phyloP scores from a whole-genome alignment of 2,329 filamentous ascomycete genomes.

The Xylariaceae sp. region DNA sequence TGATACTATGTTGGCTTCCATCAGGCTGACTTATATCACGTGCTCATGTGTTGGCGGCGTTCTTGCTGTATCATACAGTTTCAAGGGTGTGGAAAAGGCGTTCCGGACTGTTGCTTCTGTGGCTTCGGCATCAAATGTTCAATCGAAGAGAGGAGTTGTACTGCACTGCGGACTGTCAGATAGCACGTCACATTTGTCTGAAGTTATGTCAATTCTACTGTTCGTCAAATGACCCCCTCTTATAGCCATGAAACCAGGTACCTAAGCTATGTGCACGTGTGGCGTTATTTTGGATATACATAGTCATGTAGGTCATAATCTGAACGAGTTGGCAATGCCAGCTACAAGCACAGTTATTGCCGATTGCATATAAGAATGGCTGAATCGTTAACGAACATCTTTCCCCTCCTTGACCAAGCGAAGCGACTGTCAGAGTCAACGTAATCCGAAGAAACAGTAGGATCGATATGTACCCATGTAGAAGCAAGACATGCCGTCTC shows the following conservation, averaged over 20 bases:
- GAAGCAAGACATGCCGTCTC: too few relatives aligned
- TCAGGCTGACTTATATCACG: slow-evolving; percentile 17
- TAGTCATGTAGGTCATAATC: too few relatives aligned
- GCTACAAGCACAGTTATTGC: too few relatives aligned
- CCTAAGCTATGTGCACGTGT: background rate
- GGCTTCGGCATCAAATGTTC: slow-evolving; percentile 11
- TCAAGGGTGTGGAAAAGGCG: slow-evolving; percentile 28
- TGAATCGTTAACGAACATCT: too few relatives aligned
- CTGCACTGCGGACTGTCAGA: slow-evolving; percentile 11
- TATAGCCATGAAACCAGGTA: background rate
- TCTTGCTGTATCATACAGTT: slow-evolving; percentile 30
- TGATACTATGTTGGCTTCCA: slow-evolving; percentile 26
- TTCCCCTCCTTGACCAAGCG: too few relatives aligned
- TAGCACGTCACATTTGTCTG: slow-evolving; percentile 13
- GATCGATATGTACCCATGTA: too few relatives aligned
- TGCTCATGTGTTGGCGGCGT: slow-evolving; percentile 25
- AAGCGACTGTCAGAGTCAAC: too few relatives aligned
- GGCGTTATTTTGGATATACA: background rate
- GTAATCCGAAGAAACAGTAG: too few relatives aligned
- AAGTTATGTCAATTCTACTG: slow-evolving; percentile 11
- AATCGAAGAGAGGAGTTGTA: slow-evolving; percentile 7
- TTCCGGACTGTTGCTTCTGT: slow-evolving; percentile 23
- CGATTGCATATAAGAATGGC: too few relatives aligned
- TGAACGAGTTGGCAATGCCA: too few relatives aligned
- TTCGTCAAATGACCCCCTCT: background rate